Evolutionary conservation across 345 rosid species (phyloP), one percentile per base, ranked within the genome.

Genomic region (Leavenworthia alabamica): DNA sequence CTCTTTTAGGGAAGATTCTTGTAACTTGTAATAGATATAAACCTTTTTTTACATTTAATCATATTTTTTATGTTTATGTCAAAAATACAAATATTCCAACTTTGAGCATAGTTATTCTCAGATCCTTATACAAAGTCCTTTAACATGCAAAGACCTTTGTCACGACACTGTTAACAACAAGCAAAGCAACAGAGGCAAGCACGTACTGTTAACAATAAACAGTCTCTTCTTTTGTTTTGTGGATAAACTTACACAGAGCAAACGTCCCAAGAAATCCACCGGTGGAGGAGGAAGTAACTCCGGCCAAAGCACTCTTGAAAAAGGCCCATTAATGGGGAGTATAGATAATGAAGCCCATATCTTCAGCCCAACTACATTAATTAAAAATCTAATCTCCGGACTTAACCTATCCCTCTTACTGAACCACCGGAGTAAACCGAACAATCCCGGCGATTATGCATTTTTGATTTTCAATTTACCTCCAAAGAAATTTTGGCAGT

Each of bases 131-230:
- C 44, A 15, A 59, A 20, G 13, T 28, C 49, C n/a, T n/a, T n/a
- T 14, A 29, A 23, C n/a, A n/a, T 33, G 47, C 39, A 44, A 42
- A 51, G 20, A 64, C 32, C 33, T 29, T 28, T 52, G 5, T 4
- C 42, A 36, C 67, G 37, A 63, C 69, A 53, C 69, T 64, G 44
- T 61, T 64, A 2, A 37, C 8, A 14, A 2, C 60, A 40, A 51
- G 43, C n/a, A n/a, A n/a, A n/a, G n/a, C 43, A 50, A 50, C 60
- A 64, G 51, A 52, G 60, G 60, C 61, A 42, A 52, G 50, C 50
- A 51, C 60, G 69, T 52, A 40, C 42, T 51, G 60, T 52, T 28
- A 28, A 39, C 31, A 52, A 64, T 43, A 52, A 64, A 64, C 33
- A 29, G n/a, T n/a, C n/a, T n/a, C n/a, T n/a, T n/a, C n/a, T n/a